A percentile compares a stretch with the other conserved stretches of the same genome.
These are phyloP conservation scores for Scedosporium dehoogii DNA, from an alignment of 2,329 filamentous ascomycete species.

Conservation along the genomic window DNA sequence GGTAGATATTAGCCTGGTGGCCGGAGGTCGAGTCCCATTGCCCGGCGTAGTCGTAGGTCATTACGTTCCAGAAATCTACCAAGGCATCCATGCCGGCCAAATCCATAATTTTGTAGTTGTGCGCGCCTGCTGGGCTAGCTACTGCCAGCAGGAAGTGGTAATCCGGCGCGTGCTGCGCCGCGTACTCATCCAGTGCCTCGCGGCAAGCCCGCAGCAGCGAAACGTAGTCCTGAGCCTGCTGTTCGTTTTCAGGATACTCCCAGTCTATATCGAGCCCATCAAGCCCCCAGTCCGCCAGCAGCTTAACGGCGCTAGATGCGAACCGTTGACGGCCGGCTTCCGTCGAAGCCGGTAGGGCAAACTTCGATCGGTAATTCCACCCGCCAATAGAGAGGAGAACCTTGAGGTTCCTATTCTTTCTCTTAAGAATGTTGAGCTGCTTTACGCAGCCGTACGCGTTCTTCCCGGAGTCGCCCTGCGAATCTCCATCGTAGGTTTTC, in stretches of 20 bases:
- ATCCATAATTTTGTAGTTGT: slow-evolving; percentile 40
- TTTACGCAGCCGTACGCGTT: slow-evolving; percentile 73
- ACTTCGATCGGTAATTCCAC: slow-evolving; percentile 68
- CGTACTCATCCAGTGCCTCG: slow-evolving; percentile 30
- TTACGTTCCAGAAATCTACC: slow-evolving; percentile 50
- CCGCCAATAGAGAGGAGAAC: slow-evolving; percentile 74
- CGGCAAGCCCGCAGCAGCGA: slow-evolving; percentile 32
- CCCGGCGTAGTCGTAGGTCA: slow-evolving; percentile 64
- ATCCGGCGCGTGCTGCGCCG: slow-evolving; percentile 25
- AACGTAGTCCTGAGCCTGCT: slow-evolving; percentile 31
- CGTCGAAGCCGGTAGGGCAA: slow-evolving; percentile 54
- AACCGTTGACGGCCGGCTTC: slow-evolving; percentile 53
- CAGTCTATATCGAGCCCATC: slow-evolving; percentile 49
- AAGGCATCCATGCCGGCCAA: slow-evolving; percentile 43
- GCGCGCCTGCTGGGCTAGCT: slow-evolving; percentile 36
- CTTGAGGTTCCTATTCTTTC: slow-evolving; percentile 66
- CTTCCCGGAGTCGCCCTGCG: slow-evolving; percentile 43
- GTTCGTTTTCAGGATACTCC: slow-evolving; percentile 36
- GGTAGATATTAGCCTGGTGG: slow-evolving; percentile 62
- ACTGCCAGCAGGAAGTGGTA: slow-evolving; percentile 42
- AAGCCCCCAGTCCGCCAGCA: slow-evolving; percentile 59
- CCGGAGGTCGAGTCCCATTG: slow-evolving; percentile 53
- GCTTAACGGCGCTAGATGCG: slow-evolving; percentile 54
- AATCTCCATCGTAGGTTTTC: slow-evolving; percentile 55
- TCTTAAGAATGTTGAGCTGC: slow-evolving; percentile 67